Evolutionary conservation across 441 rosid genomes (phyloP), one percentile per base, ranked within the genome.

Genomic region (Populus hybrid): DNA sequence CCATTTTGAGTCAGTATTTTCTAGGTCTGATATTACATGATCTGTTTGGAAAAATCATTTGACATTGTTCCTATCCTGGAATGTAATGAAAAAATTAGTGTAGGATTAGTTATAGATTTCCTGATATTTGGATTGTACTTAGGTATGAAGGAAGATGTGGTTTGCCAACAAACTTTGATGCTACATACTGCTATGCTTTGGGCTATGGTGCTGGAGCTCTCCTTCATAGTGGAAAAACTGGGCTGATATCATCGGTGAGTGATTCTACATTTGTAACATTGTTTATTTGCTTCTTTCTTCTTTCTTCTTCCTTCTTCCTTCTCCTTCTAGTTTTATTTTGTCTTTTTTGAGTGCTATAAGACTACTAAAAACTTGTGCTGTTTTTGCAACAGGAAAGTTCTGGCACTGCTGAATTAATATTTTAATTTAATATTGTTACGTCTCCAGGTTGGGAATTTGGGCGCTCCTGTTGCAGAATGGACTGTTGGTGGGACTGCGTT

Each of bases 61-160:
- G 23, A 59, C 68, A 14, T 36, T 40, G 34, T 40, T 28, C 50
- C n/a, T 10, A 2, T 30, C 11, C 50, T 66, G 12, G 26, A 63
- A 10, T 42, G 11, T 10, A 7, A 21, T 36, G 1, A 26, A 18
- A 19, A 59, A 28, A 14, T 67, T n/a, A 46, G 53, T 70, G 24
- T 36, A 19, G 21, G n/a, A 11, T 34, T 34, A 53, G 10, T 71
- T 32, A 8, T 50, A 9, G 34, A 32, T 80, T 69, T 76, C 59
- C 7, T 69, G 21, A 65, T 67, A 40, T 36, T 63, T 75, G 2
- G 68, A 69, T 70, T 76, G 32, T 7, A 6, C 57, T 14, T 34
- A 93, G 98, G 71, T 94, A 95, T 38, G 99, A 94, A 92, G 99
- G 99, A 76, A 91, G 99, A 85, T 94, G 99, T 69, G 98, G 99